Percentiles rank a stretch among this genome's conserved stretches.
Conservation (phyloP, 164 flowering plant genomes). For the Brasenia schreberi region DNA sequence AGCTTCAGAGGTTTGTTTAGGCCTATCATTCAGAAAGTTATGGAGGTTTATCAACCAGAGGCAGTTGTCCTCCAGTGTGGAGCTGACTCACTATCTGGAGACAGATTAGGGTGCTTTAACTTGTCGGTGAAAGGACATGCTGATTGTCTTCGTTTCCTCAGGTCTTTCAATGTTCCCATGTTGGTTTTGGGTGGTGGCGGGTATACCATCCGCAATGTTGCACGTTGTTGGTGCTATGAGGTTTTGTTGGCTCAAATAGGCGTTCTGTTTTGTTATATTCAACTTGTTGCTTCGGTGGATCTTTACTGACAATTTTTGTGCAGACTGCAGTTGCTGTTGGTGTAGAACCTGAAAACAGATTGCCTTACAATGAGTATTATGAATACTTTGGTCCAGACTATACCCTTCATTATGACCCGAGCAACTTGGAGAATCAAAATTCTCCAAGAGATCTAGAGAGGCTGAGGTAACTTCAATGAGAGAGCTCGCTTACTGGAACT, state of each 20-base stretch:
- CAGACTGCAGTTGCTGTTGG: slow-evolving; percentile 98
- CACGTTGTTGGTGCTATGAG: slow-evolving; percentile 99
- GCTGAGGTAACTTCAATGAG: slow-evolving; percentile 36
- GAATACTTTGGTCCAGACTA: slow-evolving; percentile 96
- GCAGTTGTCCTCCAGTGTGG: slow-evolving; percentile 96
- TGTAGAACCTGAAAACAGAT: slow-evolving; percentile 71
- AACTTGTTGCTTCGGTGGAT: not conserved
- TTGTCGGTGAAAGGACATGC: slow-evolving; percentile 93
- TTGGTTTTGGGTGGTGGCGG: slow-evolving; percentile 98
- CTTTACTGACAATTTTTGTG: not conserved
- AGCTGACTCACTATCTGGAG: slow-evolving; percentile 88
- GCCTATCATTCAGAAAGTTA: slow-evolving; percentile 68
- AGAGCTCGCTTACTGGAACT: too few species aligned
- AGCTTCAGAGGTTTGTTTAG: slow-evolving; percentile 59
- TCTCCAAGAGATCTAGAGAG: slow-evolving; percentile 55
- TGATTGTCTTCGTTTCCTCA: slow-evolving; percentile 66
- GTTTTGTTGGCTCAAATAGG: slow-evolving; percentile 16
- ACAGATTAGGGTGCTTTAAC: slow-evolving; percentile 85
- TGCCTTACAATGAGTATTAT: slow-evolving; percentile 80
- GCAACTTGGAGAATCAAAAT: slow-evolving; percentile 63
- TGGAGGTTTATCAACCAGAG: slow-evolving; percentile 86
- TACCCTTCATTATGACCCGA: slow-evolving; percentile 61
- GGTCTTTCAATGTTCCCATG: slow-evolving; percentile 84
- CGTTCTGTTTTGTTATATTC: not conserved
- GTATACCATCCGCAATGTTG: slow-evolving; percentile 84